phyloP scores from a whole-genome alignment of 768 basidiomycete species.

The Baorangia bicolor region DNA sequence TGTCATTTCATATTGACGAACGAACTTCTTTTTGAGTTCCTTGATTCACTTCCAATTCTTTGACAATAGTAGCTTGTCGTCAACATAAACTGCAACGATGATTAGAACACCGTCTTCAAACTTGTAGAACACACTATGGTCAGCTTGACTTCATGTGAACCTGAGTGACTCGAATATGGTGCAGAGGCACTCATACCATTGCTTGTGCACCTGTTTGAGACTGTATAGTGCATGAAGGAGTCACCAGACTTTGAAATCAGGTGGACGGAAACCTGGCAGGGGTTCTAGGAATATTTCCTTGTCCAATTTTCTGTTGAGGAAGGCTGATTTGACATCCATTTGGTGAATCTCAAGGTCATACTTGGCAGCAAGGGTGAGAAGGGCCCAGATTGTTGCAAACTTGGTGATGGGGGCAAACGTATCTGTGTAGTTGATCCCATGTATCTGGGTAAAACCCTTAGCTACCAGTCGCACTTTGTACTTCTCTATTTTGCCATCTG shows the following conservation, averaged over 20 bases:
- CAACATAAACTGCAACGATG: neutral
- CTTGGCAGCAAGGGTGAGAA: neutral
- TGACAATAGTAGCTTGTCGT: neutral
- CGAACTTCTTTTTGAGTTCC: too few species aligned
- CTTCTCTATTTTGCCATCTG: constrained; percentile 26
- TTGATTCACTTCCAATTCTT: too few species aligned
- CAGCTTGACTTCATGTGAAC: neutral
- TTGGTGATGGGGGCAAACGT: constrained; percentile 1
- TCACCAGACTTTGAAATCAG: neutral
- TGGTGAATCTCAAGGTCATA: constrained; percentile 12
- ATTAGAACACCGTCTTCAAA: neutral
- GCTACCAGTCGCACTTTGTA: constrained; percentile 43
- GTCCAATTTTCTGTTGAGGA: constrained; percentile 8
- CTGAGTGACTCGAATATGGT: neutral
- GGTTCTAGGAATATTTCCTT: constrained; percentile 30
- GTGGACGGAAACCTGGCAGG: constrained; percentile 9
- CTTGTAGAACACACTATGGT: neutral
- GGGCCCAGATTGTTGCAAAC: neutral
- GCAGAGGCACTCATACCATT: neutral
- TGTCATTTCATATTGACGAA: neutral
- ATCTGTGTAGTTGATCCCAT: constrained; percentile 36
- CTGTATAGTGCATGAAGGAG: neutral
- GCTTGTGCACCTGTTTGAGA: constrained; percentile 1
- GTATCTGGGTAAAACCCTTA: constrained; percentile 32
- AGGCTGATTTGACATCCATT: constrained; percentile 27